Percentiles rank a stretch among this genome's conserved stretches.
Conservation (phyloP, 1,284 basidiomycete species). For the Peniophora sp. region DNA sequence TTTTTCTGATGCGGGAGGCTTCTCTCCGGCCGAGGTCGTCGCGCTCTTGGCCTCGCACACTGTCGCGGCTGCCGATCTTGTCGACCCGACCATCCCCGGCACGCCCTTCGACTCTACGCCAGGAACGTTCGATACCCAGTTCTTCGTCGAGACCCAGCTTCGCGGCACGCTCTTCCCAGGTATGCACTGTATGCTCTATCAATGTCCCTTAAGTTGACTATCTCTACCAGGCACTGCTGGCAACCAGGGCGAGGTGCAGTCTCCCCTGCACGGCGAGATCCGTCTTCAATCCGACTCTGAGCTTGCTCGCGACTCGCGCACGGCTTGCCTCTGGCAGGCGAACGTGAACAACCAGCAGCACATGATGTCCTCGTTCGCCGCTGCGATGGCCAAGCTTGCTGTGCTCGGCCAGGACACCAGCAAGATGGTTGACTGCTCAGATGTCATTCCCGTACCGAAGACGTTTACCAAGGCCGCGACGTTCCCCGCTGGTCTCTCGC, state of each 20-base stretch:
- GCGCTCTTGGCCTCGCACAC: constrained; percentile 18
- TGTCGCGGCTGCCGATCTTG: constrained; percentile 16
- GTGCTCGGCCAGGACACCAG: background rate
- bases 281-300: constrained; percentile 21
- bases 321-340: constrained; percentile 22
- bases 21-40: constrained; percentile 16
- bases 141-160: constrained; percentile 21
- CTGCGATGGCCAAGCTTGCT: background rate
- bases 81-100: constrained; percentile 18
- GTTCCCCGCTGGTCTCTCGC: background rate
- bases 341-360: constrained; percentile 12
- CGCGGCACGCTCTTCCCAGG: constrained; percentile 13
- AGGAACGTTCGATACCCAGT: constrained; percentile 19
- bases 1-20: constrained; percentile 17
- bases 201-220: background rate
- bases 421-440: background rate
- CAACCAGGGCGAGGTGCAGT: constrained; percentile 16
- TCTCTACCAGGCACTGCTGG: constrained; percentile 5
- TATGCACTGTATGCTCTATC: background rate
- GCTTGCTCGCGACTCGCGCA: constrained; percentile 19
- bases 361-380: background rate
- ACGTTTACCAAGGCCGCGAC: background rate
- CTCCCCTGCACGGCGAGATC: constrained; percentile 19
- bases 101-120: constrained; percentile 24
- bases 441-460: background rate